These are phyloP conservation scores for Stereocaulon alpinum DNA, from an alignment of 495 filamentous ascomycete species.

Conservation along the genomic window DNA sequence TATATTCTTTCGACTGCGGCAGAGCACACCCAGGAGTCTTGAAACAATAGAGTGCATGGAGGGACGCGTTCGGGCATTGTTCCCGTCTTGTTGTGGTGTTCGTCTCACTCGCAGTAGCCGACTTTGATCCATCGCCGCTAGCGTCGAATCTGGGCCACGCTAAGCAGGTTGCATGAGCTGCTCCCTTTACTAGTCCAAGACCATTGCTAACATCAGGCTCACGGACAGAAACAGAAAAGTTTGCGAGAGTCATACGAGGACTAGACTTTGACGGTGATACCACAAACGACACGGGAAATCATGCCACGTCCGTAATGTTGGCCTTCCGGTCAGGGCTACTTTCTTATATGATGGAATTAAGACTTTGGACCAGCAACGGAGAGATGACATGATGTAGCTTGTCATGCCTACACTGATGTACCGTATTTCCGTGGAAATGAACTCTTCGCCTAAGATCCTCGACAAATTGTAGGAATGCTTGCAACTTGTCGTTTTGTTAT, in stretches of 20 bases:
- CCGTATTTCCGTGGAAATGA: too few species aligned
- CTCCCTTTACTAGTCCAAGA: background rate
- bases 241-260: background rate
- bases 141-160: background rate
- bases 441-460: too few species aligned
- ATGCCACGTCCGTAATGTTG: background rate
- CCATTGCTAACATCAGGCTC: background rate
- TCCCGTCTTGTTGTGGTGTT: background rate
- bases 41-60: conserved; percentile 2
- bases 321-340: background rate
- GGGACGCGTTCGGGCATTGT: background rate
- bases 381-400: background rate
- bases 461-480: too few species aligned
- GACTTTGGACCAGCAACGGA: background rate
- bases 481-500: too few species aligned
- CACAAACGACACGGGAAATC: background rate
- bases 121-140: conserved; percentile 1
- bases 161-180: background rate
- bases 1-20: background rate
- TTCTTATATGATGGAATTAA: background rate
- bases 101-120: background rate
- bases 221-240: background rate
- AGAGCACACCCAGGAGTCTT: background rate
- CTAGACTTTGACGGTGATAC: background rate
- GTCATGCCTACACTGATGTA: too few species aligned